phyloP scores from a whole-genome alignment of 768 basidiomycete species.

The Tulasnella sp. region DNA sequence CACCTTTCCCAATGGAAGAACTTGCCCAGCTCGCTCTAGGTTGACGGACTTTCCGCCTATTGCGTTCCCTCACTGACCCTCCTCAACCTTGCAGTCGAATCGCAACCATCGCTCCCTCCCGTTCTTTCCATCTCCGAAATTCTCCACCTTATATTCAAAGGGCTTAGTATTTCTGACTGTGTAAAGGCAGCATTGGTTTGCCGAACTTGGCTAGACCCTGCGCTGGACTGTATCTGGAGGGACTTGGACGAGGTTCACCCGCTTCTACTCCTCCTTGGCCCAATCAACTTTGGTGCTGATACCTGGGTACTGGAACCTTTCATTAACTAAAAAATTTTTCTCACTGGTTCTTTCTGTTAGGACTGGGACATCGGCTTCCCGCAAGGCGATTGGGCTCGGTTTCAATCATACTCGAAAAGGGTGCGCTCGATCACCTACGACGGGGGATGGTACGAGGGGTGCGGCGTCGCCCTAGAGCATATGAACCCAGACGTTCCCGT shows the following conservation, averaged over 20 bases:
- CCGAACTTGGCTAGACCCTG: not conserved
- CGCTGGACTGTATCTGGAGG: not conserved
- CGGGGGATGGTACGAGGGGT: no score
- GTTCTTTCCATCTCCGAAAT: not conserved
- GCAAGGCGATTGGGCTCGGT: no score
- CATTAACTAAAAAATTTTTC: no score
- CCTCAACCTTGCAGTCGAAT: not conserved
- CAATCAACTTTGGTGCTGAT: no score
- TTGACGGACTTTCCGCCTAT: not conserved
- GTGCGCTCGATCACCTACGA: no score
- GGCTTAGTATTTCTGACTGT: not conserved
- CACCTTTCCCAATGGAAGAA: not conserved
- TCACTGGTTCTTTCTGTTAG: no score
- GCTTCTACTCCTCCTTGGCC: not conserved
- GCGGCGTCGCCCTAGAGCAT: no score
- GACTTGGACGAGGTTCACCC: not conserved
- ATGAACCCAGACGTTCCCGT: no score
- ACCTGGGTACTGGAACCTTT: no score
- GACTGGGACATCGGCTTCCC: no score
- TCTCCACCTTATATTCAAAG: not conserved
- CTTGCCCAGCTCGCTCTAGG: not conserved
- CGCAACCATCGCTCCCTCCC: not conserved
- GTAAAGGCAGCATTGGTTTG: not conserved
- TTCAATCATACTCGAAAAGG: no score
- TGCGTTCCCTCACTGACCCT: not conserved